Conservation (phyloP, 1,284 basidiomycete species). For the Coriolopsis trogii region DNA sequence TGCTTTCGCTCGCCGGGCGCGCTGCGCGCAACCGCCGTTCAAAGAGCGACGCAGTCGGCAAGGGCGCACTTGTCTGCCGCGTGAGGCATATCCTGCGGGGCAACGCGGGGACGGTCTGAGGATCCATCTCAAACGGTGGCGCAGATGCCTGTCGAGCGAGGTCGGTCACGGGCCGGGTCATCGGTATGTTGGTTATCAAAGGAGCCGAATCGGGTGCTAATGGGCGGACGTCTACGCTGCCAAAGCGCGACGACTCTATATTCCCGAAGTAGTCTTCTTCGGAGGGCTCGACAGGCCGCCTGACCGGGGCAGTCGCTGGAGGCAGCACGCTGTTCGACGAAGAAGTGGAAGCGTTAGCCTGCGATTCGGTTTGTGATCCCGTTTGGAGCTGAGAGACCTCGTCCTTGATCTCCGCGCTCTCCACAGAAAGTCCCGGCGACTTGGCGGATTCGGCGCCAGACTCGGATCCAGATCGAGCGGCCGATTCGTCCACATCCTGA, state of each 20-base stretch:
- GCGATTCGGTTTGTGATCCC: background rate
- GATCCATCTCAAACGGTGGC: slow-evolving; percentile 29
- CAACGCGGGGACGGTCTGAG: slow-evolving; percentile 44
- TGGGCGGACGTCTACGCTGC: background rate
- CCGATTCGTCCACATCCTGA: slow-evolving; percentile 44
- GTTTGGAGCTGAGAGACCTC: slow-evolving; percentile 1
- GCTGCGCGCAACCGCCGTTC: slow-evolving; percentile 44
- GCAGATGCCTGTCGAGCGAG: slow-evolving; percentile 30
- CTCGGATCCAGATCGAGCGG: background rate
- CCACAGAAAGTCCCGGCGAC: slow-evolving; percentile 37
- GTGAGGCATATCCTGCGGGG: slow-evolving; percentile 55
- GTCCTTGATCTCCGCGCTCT: slow-evolving; percentile 24
- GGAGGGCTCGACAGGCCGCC: slow-evolving; percentile 15
- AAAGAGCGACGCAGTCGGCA: slow-evolving; percentile 46
- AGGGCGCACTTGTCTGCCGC: slow-evolving; percentile 62
- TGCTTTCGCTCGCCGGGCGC: slow-evolving; percentile 41
- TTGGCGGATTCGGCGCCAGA: slow-evolving; percentile 17
- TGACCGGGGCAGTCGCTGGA: slow-evolving; percentile 35
- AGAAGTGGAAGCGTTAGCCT: background rate
- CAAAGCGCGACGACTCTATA: slow-evolving; percentile 11
- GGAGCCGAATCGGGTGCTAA: background rate
- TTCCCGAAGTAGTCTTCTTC: slow-evolving; percentile 38
- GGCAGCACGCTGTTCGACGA: slow-evolving; percentile 21
- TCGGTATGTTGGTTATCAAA: background rate
- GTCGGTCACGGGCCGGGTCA: slow-evolving; percentile 16